Evolutionary conservation across 306 rosid species (phyloP).

Genomic region (Luffa aegyptiaca): DNA sequence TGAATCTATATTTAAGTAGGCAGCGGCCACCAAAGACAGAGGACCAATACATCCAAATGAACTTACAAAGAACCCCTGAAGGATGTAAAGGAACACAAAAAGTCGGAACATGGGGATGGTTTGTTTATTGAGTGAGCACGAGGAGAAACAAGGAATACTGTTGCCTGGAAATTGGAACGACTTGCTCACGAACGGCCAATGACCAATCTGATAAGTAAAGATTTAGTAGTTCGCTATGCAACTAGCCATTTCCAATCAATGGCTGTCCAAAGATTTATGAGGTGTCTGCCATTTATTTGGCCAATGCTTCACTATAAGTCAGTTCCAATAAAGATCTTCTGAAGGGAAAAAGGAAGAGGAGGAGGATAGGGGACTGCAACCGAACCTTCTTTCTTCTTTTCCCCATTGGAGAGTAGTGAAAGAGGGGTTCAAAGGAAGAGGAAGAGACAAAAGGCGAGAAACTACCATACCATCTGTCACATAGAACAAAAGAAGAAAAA

Average conservation of each 20-base stretch:
- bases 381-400: no score
- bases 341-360: no score
- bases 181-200: not conserved
- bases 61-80: not conserved
- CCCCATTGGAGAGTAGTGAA: not conserved
- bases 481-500: no score
- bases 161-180: not conserved
- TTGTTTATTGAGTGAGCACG: not conserved
- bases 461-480: no score
- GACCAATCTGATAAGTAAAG: not conserved
- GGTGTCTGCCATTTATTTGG: not conserved
- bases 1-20: not conserved
- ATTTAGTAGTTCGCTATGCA: not conserved
- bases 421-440: not conserved
- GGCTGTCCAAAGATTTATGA: not conserved
- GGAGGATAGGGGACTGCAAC: no score
- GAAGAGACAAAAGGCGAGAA: not conserved
- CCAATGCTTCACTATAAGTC: not conserved
- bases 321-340: no score
- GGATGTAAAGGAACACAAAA: not conserved
- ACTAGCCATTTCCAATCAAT: not conserved
- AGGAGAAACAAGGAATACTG: not conserved
- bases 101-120: not conserved
- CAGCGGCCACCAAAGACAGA: not conserved
- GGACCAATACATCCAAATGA: not conserved